Conservation (phyloP, 805 yeast genomes). For the Ascoidea rubescens region DNA sequence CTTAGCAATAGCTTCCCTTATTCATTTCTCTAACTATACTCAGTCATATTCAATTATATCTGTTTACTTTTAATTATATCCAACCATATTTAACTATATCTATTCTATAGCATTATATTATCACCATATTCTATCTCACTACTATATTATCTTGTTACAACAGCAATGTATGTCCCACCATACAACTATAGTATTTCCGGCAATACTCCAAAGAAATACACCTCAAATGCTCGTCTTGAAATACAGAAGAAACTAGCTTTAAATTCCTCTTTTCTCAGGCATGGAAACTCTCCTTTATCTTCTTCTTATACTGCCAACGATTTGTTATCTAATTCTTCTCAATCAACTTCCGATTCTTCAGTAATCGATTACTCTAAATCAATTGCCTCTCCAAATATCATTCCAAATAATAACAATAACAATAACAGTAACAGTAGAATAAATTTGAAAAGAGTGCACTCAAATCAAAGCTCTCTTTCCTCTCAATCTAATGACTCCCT, state of each 20-base stretch:
- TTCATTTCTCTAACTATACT: no score
- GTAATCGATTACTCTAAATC: neutral
- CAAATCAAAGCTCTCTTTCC: neutral
- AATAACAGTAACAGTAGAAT: no score
- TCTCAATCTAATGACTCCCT: neutral
- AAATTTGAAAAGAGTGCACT: neutral
- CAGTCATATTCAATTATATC: no score
- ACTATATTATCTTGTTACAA: no score
- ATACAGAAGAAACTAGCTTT: constrained; percentile 14
- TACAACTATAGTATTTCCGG: neutral
- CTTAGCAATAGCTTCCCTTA: no score
- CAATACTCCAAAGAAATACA: constrained; percentile 18
- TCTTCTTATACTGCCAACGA: constrained; percentile 15
- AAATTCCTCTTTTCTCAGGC: constrained; percentile 10
- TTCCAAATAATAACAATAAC: neutral
- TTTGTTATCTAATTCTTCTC: neutral
- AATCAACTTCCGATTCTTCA: neutral
- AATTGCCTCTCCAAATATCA: neutral
- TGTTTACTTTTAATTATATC: no score
- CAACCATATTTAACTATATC: no score
- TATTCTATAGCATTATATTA: no score
- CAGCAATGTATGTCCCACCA: constrained; percentile 2
- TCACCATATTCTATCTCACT: no score
- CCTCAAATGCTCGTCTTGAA: constrained; percentile 18
- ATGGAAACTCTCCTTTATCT: constrained; percentile 18